Evolutionary conservation across 805 yeast species (phyloP), one percentile per base, ranked within the genome.

Genomic region (Suhomyces pyralidae): DNA sequence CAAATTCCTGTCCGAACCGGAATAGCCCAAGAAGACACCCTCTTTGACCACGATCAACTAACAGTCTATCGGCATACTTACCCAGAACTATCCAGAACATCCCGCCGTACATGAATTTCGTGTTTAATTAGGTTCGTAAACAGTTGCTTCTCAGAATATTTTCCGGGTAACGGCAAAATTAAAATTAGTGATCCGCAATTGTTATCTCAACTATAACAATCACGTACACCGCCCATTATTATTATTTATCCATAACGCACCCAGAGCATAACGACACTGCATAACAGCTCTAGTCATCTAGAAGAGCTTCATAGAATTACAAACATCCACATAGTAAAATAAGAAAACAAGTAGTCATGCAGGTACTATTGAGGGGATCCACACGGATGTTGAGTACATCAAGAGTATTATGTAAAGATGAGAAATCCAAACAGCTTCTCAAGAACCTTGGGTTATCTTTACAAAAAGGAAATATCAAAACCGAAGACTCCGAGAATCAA

Each of bases 391-490:
- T 42, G 30, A 32, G 25, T 19, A 25, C 36, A n/a, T 32, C 45
- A 14, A 20, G 40, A 14, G 43, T 36, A 5, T 10, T 49, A 14
- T 26, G 45, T 30, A 53, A 53, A 38, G 53, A 53, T 32, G 53
- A 53, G 48, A 53, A 53, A 47, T 47, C 55, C 30, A 53, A 53
- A 20, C 56, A 53, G 42, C 48, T 65, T 38, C 65, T 73, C 36
- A 68, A 67, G 55, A 64, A 60, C 32, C 58, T 73, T 28, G 77
- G 74, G 14, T 48, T 60, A 49, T 58, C 65, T 10, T 60, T 73
- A 15, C 76, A 66, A 55, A 67, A 68, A 43, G 75, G 74, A 1
- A 65, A 62, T 46, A 54, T 70, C 12, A 62, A 61, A 46, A 15
- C 43, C n/a, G 49, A 46, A n/a, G 49, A 46, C 1, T 14, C 49